Evolutionary conservation across 257 asterid genomes (phyloP).

Genomic region (Solanum clarkiae): DNA sequence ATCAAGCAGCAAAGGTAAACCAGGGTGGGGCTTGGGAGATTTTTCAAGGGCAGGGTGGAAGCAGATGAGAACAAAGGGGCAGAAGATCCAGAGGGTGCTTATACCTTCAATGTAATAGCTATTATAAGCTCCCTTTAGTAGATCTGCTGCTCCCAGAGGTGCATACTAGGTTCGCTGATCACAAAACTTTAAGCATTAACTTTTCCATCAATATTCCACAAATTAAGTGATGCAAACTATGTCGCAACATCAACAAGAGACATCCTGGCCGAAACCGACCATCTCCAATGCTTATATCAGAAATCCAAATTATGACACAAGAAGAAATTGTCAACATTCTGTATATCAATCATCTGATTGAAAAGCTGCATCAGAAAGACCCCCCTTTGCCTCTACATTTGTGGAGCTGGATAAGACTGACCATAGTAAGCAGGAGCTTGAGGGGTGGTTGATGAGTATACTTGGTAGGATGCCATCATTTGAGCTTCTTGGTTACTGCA

Average conservation of each 20-base stretch:
- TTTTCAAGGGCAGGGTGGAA: neutral
- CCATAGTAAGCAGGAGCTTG: slow-evolving; percentile 35
- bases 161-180: neutral
- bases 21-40: neutral
- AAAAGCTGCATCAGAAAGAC: neutral
- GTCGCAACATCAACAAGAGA: neutral
- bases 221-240: neutral
- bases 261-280: neutral
- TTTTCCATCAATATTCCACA: neutral
- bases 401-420: slow-evolving; percentile 35
- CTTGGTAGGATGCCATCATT: slow-evolving; percentile 16
- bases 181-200: neutral
- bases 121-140: neutral
- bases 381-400: slow-evolving; percentile 5
- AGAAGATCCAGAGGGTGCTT: neutral
- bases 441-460: slow-evolving; percentile 18
- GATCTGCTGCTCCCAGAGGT: neutral
- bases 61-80: neutral
- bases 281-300: neutral
- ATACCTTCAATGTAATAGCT: neutral
- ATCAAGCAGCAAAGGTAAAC: slow-evolving; percentile 1
- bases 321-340: neutral
- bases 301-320: neutral
- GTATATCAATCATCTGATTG: neutral
- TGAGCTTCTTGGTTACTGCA: slow-evolving; percentile 23